phyloP scores from a whole-genome alignment of 1,284 basidiomycete genomes.

The Moniliella sp. region DNA sequence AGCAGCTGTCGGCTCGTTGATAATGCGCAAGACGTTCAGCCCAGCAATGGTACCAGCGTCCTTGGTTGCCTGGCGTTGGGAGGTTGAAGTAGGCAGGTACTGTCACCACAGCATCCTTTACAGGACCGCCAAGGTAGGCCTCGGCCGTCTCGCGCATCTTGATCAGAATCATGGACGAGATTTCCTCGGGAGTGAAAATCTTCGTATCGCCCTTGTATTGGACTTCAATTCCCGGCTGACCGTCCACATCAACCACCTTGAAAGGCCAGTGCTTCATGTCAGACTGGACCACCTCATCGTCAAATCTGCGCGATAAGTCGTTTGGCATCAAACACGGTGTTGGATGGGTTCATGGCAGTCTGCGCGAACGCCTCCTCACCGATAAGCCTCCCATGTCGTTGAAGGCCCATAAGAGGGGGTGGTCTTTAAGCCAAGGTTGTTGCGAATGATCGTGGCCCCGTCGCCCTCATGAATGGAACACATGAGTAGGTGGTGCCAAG shows the following conservation, averaged over 20 bases:
- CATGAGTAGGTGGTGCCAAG: conserved; percentile 74
- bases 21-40: conserved; percentile 48
- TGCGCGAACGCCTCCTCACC: conserved; percentile 49
- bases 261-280: conserved; percentile 55
- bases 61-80: conserved; percentile 47
- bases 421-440: conserved; percentile 84
- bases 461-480: conserved; percentile 40
- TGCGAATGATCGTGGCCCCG: conserved; percentile 87
- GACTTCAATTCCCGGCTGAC: conserved; percentile 42
- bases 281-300: conserved; percentile 46
- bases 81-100: conserved; percentile 51
- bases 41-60: conserved; percentile 41
- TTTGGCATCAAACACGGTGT: conserved; percentile 40
- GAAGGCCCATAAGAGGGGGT: conserved; percentile 98
- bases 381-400: conserved; percentile 86
- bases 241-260: conserved; percentile 43
- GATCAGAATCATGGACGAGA: conserved; percentile 93
- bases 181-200: conserved; percentile 47
- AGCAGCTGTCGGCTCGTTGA: conserved; percentile 44
- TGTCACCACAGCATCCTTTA: conserved; percentile 50
- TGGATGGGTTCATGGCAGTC: conserved; percentile 84
- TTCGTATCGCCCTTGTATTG: conserved; percentile 44
- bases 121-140: conserved; percentile 45
- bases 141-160: conserved; percentile 82
- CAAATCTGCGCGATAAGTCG: conserved; percentile 89